These are phyloP conservation scores for Lachnellula occidentalis DNA, from an alignment of 2,329 filamentous ascomycete species.

Conservation along the genomic window DNA sequence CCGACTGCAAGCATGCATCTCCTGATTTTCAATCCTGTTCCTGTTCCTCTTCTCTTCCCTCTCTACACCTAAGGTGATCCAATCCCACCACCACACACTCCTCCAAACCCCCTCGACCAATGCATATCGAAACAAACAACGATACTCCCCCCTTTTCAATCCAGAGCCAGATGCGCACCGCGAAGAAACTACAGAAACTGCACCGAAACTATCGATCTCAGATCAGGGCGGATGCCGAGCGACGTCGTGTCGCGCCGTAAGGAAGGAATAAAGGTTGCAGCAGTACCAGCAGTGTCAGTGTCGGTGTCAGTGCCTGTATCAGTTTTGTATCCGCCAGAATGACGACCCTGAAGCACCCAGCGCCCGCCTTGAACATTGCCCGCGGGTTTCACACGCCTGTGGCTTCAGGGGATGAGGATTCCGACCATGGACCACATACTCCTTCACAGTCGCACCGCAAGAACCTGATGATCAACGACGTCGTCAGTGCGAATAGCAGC, in stretches of 20 bases:
- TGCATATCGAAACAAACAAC: constrained; percentile 30
- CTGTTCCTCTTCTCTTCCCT: constrained; percentile 11
- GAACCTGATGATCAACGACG: constrained; percentile 32
- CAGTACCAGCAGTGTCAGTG: background rate
- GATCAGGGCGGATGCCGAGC: constrained; percentile 31
- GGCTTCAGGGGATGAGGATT: constrained; percentile 50
- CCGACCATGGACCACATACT: constrained; percentile 41
- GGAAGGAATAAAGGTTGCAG: background rate
- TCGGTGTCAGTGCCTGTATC: background rate
- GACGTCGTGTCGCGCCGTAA: constrained; percentile 33
- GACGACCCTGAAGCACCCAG: constrained; percentile 9
- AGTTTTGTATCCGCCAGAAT: background rate
- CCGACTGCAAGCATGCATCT: too few relatives aligned
- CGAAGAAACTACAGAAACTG: constrained; percentile 28
- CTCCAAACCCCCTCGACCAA: constrained; percentile 21
- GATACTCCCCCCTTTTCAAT: constrained; percentile 13
- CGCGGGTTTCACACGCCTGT: constrained; percentile 31
- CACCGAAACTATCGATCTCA: constrained; percentile 32
- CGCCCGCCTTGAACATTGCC: constrained; percentile 28
- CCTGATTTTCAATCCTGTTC: background rate
- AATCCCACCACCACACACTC: constrained; percentile 1
- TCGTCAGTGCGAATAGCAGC: constrained; percentile 54
- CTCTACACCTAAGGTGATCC: constrained; percentile 23
- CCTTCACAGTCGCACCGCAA: constrained; percentile 25
- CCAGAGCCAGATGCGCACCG: constrained; percentile 29